Base-by-base conservation (phyloP, 257 asterid genomes). In the Henckelia pumila region DNA sequence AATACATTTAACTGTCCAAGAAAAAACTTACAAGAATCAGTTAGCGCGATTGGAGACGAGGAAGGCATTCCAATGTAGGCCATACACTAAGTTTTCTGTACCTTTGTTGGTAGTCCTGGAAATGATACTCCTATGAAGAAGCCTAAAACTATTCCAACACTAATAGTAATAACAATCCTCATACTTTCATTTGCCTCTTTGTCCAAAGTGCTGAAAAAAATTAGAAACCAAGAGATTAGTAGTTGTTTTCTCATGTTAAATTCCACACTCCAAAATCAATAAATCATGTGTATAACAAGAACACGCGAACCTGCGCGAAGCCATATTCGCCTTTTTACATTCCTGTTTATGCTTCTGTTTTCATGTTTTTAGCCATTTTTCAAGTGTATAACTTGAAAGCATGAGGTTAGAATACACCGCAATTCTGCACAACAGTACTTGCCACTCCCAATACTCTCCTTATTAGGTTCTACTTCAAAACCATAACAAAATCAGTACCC, bases 71-170 rank as follows among this genome's bases (percentile, higher is more conserved):
- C 8, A 9, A 10, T 26, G 28, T 3, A 21, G 35, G 56, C 17
- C 56, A 56, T 8, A 59, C 0, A 26, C n/a, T 66, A 7, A 4
- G 3, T 47, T 17, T 53, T 61, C 5, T 35, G 50, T 58, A 91
- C 97, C 95, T 86, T 85, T 40, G 84, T 74, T 58, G 85, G 75
- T 60, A 77, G 76, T 7, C 81, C 40, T 28, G 94, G 91, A 70
- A 75, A 82, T 25, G 92, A 82, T 44, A 84, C 66, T 81, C 96
- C 96, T 22, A 86, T 32, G 13, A 91, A 75, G 84, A 85, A 77
- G 20, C 98, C 98, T 44, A 87, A 74, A 72, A 79, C 32, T 5
- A 82, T 73, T 69, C 92, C 98, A 58, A 81, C 70, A 70, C 82
- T 63, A 29, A 87, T 64, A 9, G 85, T 81, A 60, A 77, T 22